Conservation (phyloP, 768 basidiomycete species). For the Leccinum imitatum region DNA sequence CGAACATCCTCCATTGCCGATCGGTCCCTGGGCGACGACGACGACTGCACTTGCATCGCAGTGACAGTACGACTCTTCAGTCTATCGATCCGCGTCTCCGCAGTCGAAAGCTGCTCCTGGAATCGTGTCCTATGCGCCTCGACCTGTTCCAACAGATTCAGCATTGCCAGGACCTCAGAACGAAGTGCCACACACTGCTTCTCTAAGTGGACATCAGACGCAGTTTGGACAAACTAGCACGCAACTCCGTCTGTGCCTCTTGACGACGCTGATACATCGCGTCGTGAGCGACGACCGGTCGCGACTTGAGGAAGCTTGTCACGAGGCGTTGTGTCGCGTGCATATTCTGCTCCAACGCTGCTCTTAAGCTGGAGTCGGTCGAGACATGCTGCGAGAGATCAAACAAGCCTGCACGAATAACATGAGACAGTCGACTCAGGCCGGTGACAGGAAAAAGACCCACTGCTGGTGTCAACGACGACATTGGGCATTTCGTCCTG, state of each 20-base stretch:
- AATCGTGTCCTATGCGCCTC: slow-evolving; percentile 49
- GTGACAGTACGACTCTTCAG: slow-evolving; percentile 52
- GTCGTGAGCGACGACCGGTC: slow-evolving; percentile 34
- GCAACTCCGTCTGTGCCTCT: slow-evolving; percentile 59
- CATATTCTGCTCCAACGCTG: slow-evolving; percentile 53
- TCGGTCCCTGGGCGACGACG: slow-evolving; percentile 35
- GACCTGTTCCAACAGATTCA: slow-evolving; percentile 48
- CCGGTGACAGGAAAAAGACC: not conserved
- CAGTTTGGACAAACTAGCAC: slow-evolving; percentile 14
- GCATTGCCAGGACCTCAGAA: slow-evolving; percentile 55
- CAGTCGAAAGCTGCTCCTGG: slow-evolving; percentile 48
- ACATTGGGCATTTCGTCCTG: slow-evolving; percentile 48
- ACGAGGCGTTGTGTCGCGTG: slow-evolving; percentile 60
- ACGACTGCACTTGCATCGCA: slow-evolving; percentile 42
- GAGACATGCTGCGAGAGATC: slow-evolving; percentile 35
- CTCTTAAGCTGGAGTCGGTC: slow-evolving; percentile 31
- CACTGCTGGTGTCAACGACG: slow-evolving; percentile 45
- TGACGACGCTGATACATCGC: slow-evolving; percentile 48
- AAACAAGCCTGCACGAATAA: slow-evolving; percentile 26
- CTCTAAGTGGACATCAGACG: slow-evolving; percentile 10
- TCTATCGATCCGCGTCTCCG: slow-evolving; percentile 65
- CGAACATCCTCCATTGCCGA: slow-evolving; percentile 28
- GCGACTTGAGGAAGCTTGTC: slow-evolving; percentile 48
- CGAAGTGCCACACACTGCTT: slow-evolving; percentile 55
- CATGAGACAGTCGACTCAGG: not conserved